A percentile compares a stretch with the other conserved stretches of the same genome.
Evolutionary conservation across 2,329 filamentous ascomycete genomes (phyloP).

Genomic region (Clonostachys byssicola): DNA sequence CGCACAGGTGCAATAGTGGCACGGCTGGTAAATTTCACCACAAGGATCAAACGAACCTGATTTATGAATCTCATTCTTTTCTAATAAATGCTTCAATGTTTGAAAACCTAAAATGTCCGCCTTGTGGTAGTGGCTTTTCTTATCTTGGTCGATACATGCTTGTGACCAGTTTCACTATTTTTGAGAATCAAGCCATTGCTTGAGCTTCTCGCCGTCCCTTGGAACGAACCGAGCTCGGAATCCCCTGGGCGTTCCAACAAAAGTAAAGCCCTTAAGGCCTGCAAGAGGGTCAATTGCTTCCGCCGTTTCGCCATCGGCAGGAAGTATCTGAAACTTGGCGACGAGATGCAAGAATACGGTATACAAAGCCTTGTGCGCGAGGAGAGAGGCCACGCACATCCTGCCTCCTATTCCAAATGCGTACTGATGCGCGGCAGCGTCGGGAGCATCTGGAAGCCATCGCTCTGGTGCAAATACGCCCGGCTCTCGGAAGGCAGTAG

Average conservation of each 20-base stretch:
- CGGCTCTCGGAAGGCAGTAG: slow-evolving; percentile 58
- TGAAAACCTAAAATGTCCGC: too few relatives aligned
- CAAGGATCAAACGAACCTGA: too few relatives aligned
- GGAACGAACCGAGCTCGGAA: slow-evolving; percentile 8
- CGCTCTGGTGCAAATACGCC: slow-evolving; percentile 51
- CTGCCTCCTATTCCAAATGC: slow-evolving; percentile 48
- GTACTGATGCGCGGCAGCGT: slow-evolving; percentile 39
- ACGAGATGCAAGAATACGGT: slow-evolving; percentile 46
- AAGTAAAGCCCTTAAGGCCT: slow-evolving; percentile 7
- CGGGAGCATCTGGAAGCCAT: slow-evolving; percentile 27
- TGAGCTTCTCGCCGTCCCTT: slow-evolving; percentile 3
- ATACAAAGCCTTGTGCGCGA: slow-evolving; percentile 49
- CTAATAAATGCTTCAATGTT: too few relatives aligned
- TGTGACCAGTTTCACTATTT: too few relatives aligned
- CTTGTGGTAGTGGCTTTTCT: too few relatives aligned
- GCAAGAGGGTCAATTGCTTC: slow-evolving; percentile 13
- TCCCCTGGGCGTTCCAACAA: slow-evolving; percentile 7
- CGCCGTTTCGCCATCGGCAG: slow-evolving; percentile 6
- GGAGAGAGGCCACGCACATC: slow-evolving; percentile 49
- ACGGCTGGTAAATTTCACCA: too few relatives aligned
- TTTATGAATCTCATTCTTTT: too few relatives aligned
- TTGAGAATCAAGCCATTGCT: too few relatives aligned
- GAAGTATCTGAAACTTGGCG: slow-evolving; percentile 40
- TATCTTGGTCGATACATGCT: too few relatives aligned
- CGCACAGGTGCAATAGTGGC: too few relatives aligned